Evolutionary conservation across 768 basidiomycete genomes (phyloP).

Genomic region (Russula dissimulans): DNA sequence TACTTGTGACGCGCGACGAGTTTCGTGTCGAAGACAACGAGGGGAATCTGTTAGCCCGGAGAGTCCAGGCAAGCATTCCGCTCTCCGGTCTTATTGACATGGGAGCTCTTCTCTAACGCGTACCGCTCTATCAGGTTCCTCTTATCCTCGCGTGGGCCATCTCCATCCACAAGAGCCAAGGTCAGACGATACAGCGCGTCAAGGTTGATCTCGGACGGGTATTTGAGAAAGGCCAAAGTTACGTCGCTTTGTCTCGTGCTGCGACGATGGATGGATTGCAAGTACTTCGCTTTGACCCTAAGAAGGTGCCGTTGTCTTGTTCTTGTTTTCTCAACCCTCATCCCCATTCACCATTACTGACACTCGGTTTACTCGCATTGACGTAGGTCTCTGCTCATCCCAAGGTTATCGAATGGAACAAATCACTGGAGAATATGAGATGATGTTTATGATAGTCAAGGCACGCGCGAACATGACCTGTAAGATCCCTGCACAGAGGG

Average conservation of each 20-base stretch:
- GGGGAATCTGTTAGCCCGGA: conserved; percentile 39
- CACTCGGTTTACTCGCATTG: neutral
- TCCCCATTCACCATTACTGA: neutral
- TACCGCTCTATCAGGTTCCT: conserved; percentile 40
- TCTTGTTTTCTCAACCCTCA: neutral
- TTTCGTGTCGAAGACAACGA: conserved; percentile 46
- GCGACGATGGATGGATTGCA: conserved; percentile 46
- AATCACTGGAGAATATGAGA: conserved; percentile 22
- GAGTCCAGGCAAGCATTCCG: conserved; percentile 31
- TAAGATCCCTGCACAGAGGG: neutral
- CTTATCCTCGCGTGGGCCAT: conserved; percentile 73
- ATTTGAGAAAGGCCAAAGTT: conserved; percentile 53
- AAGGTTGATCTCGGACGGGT: conserved; percentile 56
- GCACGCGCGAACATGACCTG: neutral
- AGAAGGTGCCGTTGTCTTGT: conserved; percentile 30
- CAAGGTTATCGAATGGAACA: conserved; percentile 37
- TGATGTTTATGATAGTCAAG: neutral
- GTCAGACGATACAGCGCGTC: conserved; percentile 59
- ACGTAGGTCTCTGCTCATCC: conserved; percentile 35
- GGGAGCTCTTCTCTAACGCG: neutral
- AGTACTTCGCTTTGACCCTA: conserved; percentile 43
- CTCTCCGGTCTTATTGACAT: neutral
- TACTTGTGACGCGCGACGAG: conserved; percentile 43
- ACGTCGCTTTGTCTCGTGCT: conserved; percentile 44
- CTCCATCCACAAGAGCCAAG: conserved; percentile 72